These are phyloP conservation scores for Henckelia pumila DNA, from an alignment of 257 asterid species.

Conservation along the genomic window DNA sequence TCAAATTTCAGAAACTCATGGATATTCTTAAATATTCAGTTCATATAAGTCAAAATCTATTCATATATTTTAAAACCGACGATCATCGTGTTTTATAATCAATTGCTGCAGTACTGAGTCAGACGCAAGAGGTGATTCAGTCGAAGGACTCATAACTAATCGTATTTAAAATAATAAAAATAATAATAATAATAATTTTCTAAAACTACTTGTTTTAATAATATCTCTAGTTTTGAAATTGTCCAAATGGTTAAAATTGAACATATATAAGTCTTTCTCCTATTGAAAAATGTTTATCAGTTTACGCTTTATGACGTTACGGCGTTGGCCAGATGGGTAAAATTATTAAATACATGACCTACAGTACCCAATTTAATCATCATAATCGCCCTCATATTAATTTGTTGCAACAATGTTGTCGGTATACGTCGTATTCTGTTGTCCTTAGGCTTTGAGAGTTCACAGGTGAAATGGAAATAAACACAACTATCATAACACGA, in stretches of 20 bases:
- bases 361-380: neutral
- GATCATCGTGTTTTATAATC: neutral
- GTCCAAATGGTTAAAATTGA: no score
- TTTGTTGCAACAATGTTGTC: constrained; percentile 34
- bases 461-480: constrained; percentile 33
- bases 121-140: neutral
- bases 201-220: no score
- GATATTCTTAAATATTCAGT: neutral
- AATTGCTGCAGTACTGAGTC: neutral
- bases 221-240: no score
- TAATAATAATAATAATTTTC: no score
- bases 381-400: constrained; percentile 12
- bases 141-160: neutral
- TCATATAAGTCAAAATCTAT: no score
- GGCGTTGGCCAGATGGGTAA: no score
- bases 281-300: no score
- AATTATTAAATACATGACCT: neutral
- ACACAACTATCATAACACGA: constrained; percentile 1
- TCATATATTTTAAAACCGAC: neutral
- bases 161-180: neutral
- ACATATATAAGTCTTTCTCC: no score
- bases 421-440: constrained; percentile 33
- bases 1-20: neutral
- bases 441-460: constrained; percentile 27
- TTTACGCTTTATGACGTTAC: no score